Base-by-base conservation (phyloP, 2,329 filamentous ascomycete genomes). In the Venturia oleaginea region DNA sequence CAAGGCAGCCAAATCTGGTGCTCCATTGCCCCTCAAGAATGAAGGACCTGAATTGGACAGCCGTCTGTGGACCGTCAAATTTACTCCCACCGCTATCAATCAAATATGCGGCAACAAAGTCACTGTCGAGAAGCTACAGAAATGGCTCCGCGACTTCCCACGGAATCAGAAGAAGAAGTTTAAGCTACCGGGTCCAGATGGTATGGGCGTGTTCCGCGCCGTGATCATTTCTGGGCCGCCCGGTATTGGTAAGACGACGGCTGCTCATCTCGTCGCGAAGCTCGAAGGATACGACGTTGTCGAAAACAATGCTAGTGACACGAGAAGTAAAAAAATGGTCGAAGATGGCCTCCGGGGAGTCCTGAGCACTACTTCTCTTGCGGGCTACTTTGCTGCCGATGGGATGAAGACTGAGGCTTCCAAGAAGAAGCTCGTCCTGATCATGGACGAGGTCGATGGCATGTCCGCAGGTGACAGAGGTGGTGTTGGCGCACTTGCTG, bases 361-460 rank as follows among this genome's bases (percentile, higher is more conserved):
- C 11, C 85, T 99, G 73, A 92, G 94, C 75, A 97, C 96, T 63
- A 97, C 89, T 0, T 97, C 93, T 27, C 80, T 99, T 15, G 83
- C 92, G 65, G 94, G 94, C 1, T 99, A 89, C 76, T 99, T 97
- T 74, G 86, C 92, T 7, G 86, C 86, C 2, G 90, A 92, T 64
- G 89, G 90, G 30, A 90, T 94, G 76, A 84, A 87, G 65, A 86
- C 96, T 3, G 89, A 97, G 55, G 77, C 80, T 4, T 81, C 82
- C 19, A 97, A 94, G 80, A 96, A 95, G 80, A 97, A 97, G 70
- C 86, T 97, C 40, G 91, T 97, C 6, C 79, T 99, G 60, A 91
- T 99, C 77, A 97, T 99, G 94, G 94, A 99, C 70, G 94, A 99
- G 76, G 94, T 99, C 4, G 94, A 99, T 71, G 94, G 94, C 62